These are phyloP conservation scores for Leishmania martiniquensis DNA, from an alignment of 208 protist species.

Conservation along the genomic window DNA sequence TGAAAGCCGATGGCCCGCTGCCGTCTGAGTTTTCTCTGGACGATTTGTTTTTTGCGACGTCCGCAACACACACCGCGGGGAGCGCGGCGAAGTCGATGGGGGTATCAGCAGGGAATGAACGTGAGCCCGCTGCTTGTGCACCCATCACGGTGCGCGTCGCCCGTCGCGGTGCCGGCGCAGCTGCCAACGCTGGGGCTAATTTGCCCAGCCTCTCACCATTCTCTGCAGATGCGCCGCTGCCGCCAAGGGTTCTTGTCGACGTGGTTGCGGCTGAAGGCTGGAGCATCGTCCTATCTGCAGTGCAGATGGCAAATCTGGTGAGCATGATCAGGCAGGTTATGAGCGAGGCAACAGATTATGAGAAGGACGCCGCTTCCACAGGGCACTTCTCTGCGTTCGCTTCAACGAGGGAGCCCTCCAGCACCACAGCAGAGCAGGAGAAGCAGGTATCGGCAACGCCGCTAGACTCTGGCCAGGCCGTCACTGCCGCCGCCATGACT, in stretches of 20 bases:
- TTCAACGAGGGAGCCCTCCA: background rate
- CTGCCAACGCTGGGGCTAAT: background rate
- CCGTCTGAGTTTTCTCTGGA: slow-evolving; percentile 25
- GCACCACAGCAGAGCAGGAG: background rate
- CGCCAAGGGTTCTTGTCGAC: slow-evolving; percentile 18
- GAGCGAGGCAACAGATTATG: background rate
- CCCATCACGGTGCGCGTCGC: slow-evolving; percentile 28
- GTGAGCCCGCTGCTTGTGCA: background rate
- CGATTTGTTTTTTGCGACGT: slow-evolving; percentile 26
- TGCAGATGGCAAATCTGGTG: slow-evolving; percentile 22
- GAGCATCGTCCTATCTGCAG: slow-evolving; percentile 26
- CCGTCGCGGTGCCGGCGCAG: slow-evolving; percentile 4
- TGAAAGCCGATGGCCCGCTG: slow-evolving; percentile 26
- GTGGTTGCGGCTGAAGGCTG: slow-evolving; percentile 25
- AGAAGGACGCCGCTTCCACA: background rate
- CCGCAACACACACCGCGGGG: slow-evolving; percentile 4
- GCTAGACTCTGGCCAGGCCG: slow-evolving; percentile 15
- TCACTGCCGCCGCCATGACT: slow-evolving; percentile 11
- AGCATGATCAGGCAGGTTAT: slow-evolving; percentile 10
- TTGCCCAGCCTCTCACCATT: background rate
- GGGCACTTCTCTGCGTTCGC: background rate
- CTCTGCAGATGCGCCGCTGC: background rate
- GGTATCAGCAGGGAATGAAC: background rate
- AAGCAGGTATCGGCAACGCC: slow-evolving; percentile 2
- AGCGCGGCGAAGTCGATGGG: background rate